These are phyloP conservation scores for Coniophora puteana DNA, from an alignment of 1,284 basidiomycete genomes.

Conservation along the genomic window DNA sequence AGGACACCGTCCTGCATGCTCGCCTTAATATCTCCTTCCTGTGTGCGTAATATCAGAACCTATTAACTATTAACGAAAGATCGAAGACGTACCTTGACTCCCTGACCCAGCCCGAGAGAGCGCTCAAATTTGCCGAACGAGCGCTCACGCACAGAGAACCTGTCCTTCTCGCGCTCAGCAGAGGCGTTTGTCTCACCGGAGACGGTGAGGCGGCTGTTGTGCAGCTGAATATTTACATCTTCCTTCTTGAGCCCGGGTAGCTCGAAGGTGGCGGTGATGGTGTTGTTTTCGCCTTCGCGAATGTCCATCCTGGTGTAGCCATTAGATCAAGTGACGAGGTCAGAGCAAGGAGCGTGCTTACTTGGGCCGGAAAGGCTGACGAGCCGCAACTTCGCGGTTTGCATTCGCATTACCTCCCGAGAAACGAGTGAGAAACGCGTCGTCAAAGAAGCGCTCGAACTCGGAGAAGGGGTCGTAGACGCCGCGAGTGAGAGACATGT, in stretches of 20 bases:
- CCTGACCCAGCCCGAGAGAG: slow-evolving; percentile 49
- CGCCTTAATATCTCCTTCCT: slow-evolving; percentile 45
- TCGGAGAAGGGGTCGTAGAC: slow-evolving; percentile 43
- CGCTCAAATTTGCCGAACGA: slow-evolving; percentile 49
- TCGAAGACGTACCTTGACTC: slow-evolving; percentile 48
- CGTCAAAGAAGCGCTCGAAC: slow-evolving; percentile 42
- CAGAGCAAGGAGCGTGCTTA: too few relatives aligned
- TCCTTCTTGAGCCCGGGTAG: slow-evolving; percentile 56
- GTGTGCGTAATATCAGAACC: too few relatives aligned
- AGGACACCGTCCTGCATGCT: slow-evolving; percentile 49
- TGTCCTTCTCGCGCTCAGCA: slow-evolving; percentile 27
- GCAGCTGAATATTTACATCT: slow-evolving; percentile 51
- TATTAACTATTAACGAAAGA: too few relatives aligned
- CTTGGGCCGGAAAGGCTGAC: too few relatives aligned
- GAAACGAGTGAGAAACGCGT: slow-evolving; percentile 29
- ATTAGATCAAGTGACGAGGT: too few relatives aligned
- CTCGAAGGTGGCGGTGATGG: slow-evolving; percentile 56
- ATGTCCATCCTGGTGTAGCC: too few relatives aligned
- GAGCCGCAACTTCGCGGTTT: too few relatives aligned
- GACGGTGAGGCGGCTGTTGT: slow-evolving; percentile 55
- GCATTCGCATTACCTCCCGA: too few relatives aligned
- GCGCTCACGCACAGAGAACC: slow-evolving; percentile 43
- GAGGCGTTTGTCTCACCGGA: slow-evolving; percentile 38
- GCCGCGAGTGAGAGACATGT: slow-evolving; percentile 27
- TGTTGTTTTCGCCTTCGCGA: slow-evolving; percentile 35